phyloP scores from a whole-genome alignment of 2,329 filamentous ascomycete species.

The Botrytis medusae region DNA sequence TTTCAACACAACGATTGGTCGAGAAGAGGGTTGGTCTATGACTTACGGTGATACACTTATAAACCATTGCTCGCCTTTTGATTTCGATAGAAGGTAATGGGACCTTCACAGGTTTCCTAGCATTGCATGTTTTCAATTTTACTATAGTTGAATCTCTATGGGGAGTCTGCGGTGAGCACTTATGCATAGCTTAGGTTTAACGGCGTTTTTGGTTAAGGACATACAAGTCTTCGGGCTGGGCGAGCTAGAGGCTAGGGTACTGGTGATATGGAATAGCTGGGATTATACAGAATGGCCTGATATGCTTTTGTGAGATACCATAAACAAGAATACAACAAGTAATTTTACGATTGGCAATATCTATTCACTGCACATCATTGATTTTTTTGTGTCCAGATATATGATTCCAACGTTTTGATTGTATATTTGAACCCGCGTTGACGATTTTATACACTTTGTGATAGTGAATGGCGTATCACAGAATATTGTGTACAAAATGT shows the following conservation, averaged over 20 bases:
- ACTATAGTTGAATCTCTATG: background rate
- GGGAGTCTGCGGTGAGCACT: background rate
- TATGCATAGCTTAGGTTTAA: constrained; percentile 14
- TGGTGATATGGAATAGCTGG: background rate
- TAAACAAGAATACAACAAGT: constrained; percentile 14
- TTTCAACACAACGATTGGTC: background rate
- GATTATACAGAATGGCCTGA: constrained; percentile 15
- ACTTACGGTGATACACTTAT: background rate
- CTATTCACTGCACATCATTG: background rate
- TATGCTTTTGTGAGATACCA: constrained; percentile 18
- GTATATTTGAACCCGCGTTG: background rate
- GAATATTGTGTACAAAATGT: background rate
- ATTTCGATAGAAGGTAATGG: background rate
- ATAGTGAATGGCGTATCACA: background rate
- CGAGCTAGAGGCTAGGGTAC: background rate
- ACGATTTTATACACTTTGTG: background rate
- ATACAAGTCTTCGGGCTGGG: constrained; percentile 10
- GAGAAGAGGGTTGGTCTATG: background rate
- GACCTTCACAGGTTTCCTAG: constrained; percentile 4
- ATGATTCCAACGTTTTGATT: background rate
- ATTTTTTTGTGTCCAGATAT: background rate
- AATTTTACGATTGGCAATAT: background rate
- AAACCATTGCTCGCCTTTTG: background rate
- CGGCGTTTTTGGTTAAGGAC: constrained; percentile 12
- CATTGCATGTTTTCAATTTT: background rate